Evolutionary conservation across 2,329 filamentous ascomycete species (phyloP).

Genomic region (Helotiales sp.): DNA sequence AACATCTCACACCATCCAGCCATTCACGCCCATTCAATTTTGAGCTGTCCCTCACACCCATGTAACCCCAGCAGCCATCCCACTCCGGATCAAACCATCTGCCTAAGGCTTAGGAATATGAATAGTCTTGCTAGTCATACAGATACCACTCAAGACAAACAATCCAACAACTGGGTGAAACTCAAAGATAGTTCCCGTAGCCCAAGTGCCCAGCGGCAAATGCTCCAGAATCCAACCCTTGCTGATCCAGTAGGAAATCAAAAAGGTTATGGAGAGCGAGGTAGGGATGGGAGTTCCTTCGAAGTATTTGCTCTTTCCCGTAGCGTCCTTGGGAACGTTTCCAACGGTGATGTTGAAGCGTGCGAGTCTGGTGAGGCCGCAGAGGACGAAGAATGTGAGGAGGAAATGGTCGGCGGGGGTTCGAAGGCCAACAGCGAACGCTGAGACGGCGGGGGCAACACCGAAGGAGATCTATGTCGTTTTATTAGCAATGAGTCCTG

Average conservation of each 20-base stretch:
- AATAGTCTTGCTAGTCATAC: slow-evolving; percentile 95
- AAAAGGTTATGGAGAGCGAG: slow-evolving; percentile 75
- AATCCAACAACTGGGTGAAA: slow-evolving; percentile 82
- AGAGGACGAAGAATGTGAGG: slow-evolving; percentile 89
- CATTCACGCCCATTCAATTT: background rate
- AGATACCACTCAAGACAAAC: slow-evolving; percentile 86
- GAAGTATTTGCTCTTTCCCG: slow-evolving; percentile 92
- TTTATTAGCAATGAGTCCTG: background rate
- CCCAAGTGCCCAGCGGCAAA: slow-evolving; percentile 76
- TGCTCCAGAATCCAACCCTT: slow-evolving; percentile 79
- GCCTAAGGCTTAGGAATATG: slow-evolving; percentile 85
- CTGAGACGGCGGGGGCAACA: slow-evolving; percentile 83
- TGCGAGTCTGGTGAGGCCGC: slow-evolving; percentile 88
- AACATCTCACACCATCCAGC: slow-evolving; percentile 14
- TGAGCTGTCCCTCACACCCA: background rate
- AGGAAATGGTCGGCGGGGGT: slow-evolving; percentile 80
- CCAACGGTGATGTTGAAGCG: slow-evolving; percentile 97
- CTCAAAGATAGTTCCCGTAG: slow-evolving; percentile 71
- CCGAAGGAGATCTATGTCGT: slow-evolving; percentile 86
- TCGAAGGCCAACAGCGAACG: slow-evolving; percentile 87
- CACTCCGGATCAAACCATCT: background rate
- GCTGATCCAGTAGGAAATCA: slow-evolving; percentile 90
- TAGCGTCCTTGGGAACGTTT: slow-evolving; percentile 86
- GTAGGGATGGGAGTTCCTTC: slow-evolving; percentile 97
- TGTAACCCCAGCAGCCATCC: background rate